Conservation (phyloP, 352 stramenopile genomes). For the Blastocystis sp. region DNA sequence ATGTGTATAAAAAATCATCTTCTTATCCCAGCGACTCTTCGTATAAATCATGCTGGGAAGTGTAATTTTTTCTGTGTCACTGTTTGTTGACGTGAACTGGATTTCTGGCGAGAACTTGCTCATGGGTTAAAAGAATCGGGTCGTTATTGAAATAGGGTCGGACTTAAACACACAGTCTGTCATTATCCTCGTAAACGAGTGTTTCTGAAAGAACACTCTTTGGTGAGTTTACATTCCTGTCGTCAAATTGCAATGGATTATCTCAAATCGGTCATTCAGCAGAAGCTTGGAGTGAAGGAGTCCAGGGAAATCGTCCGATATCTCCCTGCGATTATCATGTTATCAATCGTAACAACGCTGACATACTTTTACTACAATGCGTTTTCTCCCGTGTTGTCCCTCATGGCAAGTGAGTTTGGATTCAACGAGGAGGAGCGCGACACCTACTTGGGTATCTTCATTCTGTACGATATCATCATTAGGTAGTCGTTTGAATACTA, state of each 20-base stretch:
- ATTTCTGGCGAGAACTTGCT: no score
- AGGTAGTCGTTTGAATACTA: conserved; percentile 46
- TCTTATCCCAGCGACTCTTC: no score
- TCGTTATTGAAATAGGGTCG: no score
- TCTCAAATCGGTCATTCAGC: neutral
- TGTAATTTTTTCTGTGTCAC: no score
- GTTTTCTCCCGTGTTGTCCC: conserved; percentile 10
- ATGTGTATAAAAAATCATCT: no score
- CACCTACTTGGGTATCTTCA: neutral
- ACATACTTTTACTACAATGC: conserved; percentile 52
- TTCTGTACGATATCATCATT: neutral
- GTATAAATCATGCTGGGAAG: no score
- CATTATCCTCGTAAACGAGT: no score
- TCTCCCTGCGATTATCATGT: neutral
- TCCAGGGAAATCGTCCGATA: conserved; percentile 12
- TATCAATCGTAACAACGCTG: neutral
- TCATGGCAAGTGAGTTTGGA: conserved; percentile 12
- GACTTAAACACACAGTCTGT: no score
- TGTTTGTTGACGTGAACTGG: no score
- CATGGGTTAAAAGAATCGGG: no score
- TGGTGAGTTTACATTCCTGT: no score
- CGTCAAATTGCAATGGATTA: conserved; percentile 12
- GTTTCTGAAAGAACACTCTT: no score
- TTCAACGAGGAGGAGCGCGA: conserved; percentile 35
- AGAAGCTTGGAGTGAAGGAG: conserved; percentile 35